phyloP scores from a whole-genome alignment of 1,284 basidiomycete genomes.

The Cryptococcus sp. region DNA sequence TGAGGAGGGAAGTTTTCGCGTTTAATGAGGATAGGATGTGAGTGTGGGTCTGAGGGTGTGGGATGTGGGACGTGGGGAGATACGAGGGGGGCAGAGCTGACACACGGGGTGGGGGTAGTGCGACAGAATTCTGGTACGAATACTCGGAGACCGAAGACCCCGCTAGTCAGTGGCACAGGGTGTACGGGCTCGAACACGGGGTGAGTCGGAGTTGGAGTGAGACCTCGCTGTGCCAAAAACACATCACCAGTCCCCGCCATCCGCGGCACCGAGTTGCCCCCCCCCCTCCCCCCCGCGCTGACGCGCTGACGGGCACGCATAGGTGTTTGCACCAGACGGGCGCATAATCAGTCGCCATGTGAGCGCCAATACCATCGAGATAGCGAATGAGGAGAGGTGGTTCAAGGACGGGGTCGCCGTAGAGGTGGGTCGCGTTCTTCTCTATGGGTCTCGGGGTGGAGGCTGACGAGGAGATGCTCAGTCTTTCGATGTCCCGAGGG shows the following conservation, averaged over 20 bases:
- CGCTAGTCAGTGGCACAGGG: conserved; percentile 55
- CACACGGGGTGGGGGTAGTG: conserved; percentile 10
- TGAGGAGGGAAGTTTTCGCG: conserved; percentile 61
- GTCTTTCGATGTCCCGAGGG: too few relatives aligned
- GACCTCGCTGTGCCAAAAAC: background rate
- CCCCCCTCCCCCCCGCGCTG: too few relatives aligned
- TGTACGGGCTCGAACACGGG: conserved; percentile 63
- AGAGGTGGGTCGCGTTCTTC: conserved; percentile 28
- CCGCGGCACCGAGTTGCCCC: too few relatives aligned
- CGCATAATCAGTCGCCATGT: conserved; percentile 57
- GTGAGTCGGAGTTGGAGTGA: conserved; percentile 48
- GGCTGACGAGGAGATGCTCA: too few relatives aligned
- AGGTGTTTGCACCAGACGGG: conserved; percentile 54
- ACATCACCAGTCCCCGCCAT: too few relatives aligned
- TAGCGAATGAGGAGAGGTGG: conserved; percentile 58
- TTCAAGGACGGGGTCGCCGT: conserved; percentile 54
- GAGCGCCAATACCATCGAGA: conserved; percentile 59
- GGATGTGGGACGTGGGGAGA: too few relatives aligned
- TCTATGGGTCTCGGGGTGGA: too few relatives aligned
- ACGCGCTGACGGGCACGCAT: background rate
- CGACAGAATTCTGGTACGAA: conserved; percentile 61
- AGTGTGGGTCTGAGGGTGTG: conserved; percentile 24
- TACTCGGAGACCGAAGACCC: conserved; percentile 43
- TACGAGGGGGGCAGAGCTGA: background rate
- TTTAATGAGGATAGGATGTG: conserved; percentile 61